Conservation (phyloP, 257 asterid genomes). For the Ehretia macrophylla region DNA sequence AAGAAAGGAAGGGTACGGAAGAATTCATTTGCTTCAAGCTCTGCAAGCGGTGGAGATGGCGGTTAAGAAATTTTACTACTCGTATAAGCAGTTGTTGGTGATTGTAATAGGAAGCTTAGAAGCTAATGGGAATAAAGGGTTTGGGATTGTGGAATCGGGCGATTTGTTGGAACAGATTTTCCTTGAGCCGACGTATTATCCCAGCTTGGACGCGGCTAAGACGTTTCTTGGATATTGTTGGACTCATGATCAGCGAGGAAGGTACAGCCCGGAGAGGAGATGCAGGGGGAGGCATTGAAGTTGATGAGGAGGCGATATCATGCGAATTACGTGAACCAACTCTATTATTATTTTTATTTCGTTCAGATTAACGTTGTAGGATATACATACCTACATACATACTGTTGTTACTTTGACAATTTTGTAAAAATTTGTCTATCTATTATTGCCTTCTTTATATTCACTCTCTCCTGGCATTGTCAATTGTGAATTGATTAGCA, state of each 20-base stretch:
- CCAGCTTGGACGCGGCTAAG: conserved; percentile 92
- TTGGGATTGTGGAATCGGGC: conserved; percentile 25
- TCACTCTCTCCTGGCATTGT: too few species aligned
- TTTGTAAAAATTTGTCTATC: too few species aligned
- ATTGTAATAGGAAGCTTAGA: conserved; percentile 83
- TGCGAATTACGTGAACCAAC: too few species aligned
- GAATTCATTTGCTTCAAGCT: conserved; percentile 75
- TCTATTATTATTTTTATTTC: too few species aligned
- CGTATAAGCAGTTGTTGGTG: conserved; percentile 64
- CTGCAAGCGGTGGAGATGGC: conserved; percentile 91
- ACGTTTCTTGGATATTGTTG: conserved; percentile 74
- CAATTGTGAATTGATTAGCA: too few species aligned
- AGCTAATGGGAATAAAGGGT: conserved; percentile 41
- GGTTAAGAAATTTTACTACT: conserved; percentile 64
- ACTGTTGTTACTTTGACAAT: too few species aligned
- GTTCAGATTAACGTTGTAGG: too few species aligned
- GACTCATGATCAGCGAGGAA: conserved; percentile 49
- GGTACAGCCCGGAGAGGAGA: too few species aligned
- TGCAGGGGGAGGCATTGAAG: too few species aligned
- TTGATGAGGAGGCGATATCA: too few species aligned
- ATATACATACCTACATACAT: too few species aligned
- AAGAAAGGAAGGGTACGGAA: conserved; percentile 33
- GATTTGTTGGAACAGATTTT: conserved; percentile 63
- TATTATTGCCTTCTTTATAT: too few species aligned
- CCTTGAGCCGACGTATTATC: conserved; percentile 88